A percentile compares a stretch with the other conserved stretches of the same genome.
These are phyloP conservation scores for Lasiodiplodia citricola DNA, from an alignment of 2,329 filamentous ascomycete genomes.

Conservation along the genomic window DNA sequence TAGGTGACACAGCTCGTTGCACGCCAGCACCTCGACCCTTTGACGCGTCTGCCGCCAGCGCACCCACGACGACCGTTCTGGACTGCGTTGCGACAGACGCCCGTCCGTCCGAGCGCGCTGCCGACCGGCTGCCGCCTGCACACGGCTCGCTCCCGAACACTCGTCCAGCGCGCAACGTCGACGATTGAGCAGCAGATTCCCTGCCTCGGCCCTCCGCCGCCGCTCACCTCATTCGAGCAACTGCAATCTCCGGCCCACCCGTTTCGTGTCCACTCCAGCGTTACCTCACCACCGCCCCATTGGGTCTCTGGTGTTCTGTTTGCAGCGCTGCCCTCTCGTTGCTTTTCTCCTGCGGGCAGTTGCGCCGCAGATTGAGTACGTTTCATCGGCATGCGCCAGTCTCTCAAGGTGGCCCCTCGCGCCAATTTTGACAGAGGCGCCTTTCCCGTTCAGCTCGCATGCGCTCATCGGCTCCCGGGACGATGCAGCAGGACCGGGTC, in stretches of 20 bases:
- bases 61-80: background rate
- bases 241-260: constrained; percentile 20
- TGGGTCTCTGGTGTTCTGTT: constrained; percentile 18
- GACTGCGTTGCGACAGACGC: background rate
- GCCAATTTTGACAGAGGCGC: background rate
- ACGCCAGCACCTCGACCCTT: constrained; percentile 14
- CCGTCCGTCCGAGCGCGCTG: constrained; percentile 12
- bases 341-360: constrained; percentile 4
- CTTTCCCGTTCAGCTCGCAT: constrained; percentile 1
- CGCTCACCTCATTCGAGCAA: background rate
- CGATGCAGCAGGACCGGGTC: constrained; percentile 22
- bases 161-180: constrained; percentile 23
- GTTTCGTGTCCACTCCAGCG: constrained; percentile 9
- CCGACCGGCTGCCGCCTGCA: constrained; percentile 15
- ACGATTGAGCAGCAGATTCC: constrained; percentile 20
- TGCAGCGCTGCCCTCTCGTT: constrained; percentile 10
- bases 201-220: background rate
- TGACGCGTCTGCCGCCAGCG: constrained; percentile 21
- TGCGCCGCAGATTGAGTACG: constrained; percentile 20
- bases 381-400: constrained; percentile 12
- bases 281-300: constrained; percentile 10
- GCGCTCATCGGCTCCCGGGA: constrained; percentile 20
- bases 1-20: constrained; percentile 18
- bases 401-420: constrained; percentile 2
- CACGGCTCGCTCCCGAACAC: constrained; percentile 24